Evolutionary conservation across 164 flowering plant species (phyloP), one percentile per base, ranked within the genome.

Genomic region (Magnolia changhungtana): DNA sequence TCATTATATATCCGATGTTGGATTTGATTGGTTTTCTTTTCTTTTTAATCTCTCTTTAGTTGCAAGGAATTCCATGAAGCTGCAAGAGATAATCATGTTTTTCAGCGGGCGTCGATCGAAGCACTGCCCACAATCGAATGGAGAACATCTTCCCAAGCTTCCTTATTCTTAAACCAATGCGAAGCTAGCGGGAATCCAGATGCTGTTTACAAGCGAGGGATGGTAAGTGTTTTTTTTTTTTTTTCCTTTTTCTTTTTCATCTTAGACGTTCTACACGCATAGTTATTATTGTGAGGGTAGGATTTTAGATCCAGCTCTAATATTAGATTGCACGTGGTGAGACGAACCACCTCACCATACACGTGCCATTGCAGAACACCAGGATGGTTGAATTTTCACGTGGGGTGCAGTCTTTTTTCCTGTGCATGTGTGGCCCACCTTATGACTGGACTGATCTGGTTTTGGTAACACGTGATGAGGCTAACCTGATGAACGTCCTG

Each of bases 151-250:
- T 37, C 21, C 1, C 13, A 67, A 3, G 21, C 31, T 14, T 24
- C 71, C 8, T 23, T 19, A 2, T 67, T 75, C 50, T 18, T 75
- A 23, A 50, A 52, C 2, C 63, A 61, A 13, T 75, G 72, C 1
- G 50, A 50, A 51, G 24, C 69, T 3, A 31, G 45, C 23, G 71
- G 58, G 8, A 75, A 75, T 75, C 72, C 77, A 24, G 72, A 75
- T 51, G 72, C 65, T 50, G 11, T 75, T 69, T 75, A 67, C n/a
- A 67, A 45, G 8, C 52, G 8, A 52, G 77, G 72, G 49, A 75
- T 67, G 77, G 72, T 75, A 49, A 10, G 61, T 55, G 61, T 8
- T 55, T 11, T 55, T 11, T 11, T 1, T 11, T 55, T 11, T 55
- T 55, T 10, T 11, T 27, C 1, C 29, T 27, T 27, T 27, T 27